phyloP scores from a whole-genome alignment of 306 rosid genomes.

The Begonia peltatifolia region DNA sequence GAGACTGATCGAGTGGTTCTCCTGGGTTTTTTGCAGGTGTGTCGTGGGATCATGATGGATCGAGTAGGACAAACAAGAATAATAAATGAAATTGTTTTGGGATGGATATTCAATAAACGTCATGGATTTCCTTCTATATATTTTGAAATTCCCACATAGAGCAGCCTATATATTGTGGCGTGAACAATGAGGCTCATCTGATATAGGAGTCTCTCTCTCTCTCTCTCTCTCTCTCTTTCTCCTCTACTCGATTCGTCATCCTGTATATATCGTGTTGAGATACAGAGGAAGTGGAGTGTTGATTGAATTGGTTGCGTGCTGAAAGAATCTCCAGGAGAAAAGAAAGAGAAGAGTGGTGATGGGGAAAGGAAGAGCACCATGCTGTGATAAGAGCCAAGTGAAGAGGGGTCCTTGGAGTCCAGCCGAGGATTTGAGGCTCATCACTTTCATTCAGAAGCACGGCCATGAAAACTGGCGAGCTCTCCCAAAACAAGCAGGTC shows the following conservation, averaged over 20 bases:
- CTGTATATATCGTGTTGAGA: constrained; percentile 4
- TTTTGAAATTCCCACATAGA: constrained; percentile 5
- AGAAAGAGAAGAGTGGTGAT: constrained; percentile 13
- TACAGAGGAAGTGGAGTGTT: constrained; percentile 2
- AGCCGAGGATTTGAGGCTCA: constrained; percentile 67
- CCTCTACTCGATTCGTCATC: not conserved
- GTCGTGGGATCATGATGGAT: too few relatives aligned
- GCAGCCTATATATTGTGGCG: constrained; percentile 28
- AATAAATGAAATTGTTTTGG: constrained; percentile 2
- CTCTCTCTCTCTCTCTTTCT: constrained; percentile 6
- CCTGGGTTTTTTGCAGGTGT: too few relatives aligned
- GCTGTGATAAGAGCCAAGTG: constrained; percentile 79
- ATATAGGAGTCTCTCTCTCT: not conserved
- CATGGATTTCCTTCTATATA: constrained; percentile 37
- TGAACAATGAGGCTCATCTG: constrained; percentile 17
- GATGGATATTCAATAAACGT: constrained; percentile 12
- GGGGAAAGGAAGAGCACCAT: constrained; percentile 96
- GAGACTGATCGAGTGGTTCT: too few relatives aligned
- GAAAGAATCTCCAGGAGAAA: not conserved
- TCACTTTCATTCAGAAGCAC: constrained; percentile 64
- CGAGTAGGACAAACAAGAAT: not conserved
- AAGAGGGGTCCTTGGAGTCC: constrained; percentile 99
- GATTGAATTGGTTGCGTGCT: not conserved
- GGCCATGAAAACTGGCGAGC: constrained; percentile 98
- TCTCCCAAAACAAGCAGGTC: constrained; percentile 94